These are phyloP conservation scores for Colletotrichum somersetense DNA, from an alignment of 2,329 filamentous ascomycete genomes.

Conservation along the genomic window DNA sequence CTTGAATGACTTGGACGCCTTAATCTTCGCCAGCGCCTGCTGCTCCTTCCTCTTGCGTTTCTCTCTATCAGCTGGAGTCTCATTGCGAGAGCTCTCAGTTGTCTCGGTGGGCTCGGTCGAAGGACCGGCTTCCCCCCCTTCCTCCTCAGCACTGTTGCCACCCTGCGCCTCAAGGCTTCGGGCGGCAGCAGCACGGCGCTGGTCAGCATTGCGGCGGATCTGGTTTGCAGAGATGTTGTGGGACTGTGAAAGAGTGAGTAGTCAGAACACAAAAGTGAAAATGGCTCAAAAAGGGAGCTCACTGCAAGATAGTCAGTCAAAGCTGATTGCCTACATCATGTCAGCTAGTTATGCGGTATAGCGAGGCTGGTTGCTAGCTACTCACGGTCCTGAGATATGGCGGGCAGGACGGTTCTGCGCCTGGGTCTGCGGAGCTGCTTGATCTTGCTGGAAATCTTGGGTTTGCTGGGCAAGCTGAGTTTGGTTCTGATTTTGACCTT, in stretches of 20 bases:
- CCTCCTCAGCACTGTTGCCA: conserved; percentile 46
- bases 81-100: conserved; percentile 39
- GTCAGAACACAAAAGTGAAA: conserved; percentile 1
- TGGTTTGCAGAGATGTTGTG: conserved; percentile 77
- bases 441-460: conserved; percentile 10
- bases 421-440: conserved; percentile 24
- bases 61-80: conserved; percentile 43
- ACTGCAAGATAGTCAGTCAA: conserved; percentile 67
- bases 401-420: conserved; percentile 13
- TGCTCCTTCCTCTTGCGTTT: conserved; percentile 62
- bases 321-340: conserved; percentile 59
- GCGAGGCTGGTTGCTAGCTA: neutral
- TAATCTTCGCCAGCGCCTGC: conserved; percentile 71
- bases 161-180: conserved; percentile 44
- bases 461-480: conserved; percentile 21
- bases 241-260: conserved; percentile 58
- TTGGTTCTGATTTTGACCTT: conserved; percentile 1
- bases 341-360: conserved; percentile 5
- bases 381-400: conserved; percentile 39
- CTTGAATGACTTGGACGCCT: conserved; percentile 70
- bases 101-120: conserved; percentile 41
- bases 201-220: conserved; percentile 64
- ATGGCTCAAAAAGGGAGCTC: conserved; percentile 40
- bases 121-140: conserved; percentile 34
- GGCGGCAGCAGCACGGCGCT: conserved; percentile 53